Conservation (phyloP, 352 stramenopile species). For the Pythium chondricola region DNA sequence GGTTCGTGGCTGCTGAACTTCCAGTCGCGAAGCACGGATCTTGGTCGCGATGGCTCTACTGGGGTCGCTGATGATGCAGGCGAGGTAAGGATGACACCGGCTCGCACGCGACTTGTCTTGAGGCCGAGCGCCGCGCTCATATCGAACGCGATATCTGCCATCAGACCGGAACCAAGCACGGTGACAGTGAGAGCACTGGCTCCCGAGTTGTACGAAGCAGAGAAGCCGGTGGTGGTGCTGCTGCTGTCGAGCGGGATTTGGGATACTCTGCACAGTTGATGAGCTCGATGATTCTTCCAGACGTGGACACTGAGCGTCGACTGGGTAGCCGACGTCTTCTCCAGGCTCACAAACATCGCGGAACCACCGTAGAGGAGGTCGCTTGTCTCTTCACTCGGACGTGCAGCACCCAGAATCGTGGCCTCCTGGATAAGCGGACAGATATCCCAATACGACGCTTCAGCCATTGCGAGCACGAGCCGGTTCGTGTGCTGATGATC, state of each 20-base stretch:
- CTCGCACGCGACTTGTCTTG: slow-evolving; percentile 3
- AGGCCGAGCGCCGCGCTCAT: slow-evolving; percentile 13
- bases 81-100: slow-evolving; percentile 11
- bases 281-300: slow-evolving; percentile 15
- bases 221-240: too few species aligned
- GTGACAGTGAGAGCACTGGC: slow-evolving; percentile 10
- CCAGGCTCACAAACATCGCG: slow-evolving; percentile 13
- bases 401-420: slow-evolving; percentile 1
- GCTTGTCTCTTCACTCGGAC: slow-evolving; percentile 3
- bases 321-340: neutral
- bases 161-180: slow-evolving; percentile 7
- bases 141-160: slow-evolving; percentile 16
- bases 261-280: slow-evolving; percentile 12
- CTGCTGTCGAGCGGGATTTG: slow-evolving; percentile 5
- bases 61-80: too few species aligned
- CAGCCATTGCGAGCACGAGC: slow-evolving; percentile 55
- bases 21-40: too few species aligned
- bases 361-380: slow-evolving; percentile 7
- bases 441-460: slow-evolving; percentile 66
- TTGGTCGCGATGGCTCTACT: too few species aligned
- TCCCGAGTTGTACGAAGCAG: too few species aligned
- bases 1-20: too few species aligned
- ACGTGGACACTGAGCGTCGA: slow-evolving; percentile 20
- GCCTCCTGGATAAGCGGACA: slow-evolving; percentile 42
- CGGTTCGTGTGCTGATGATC: slow-evolving; percentile 4